A percentile compares a stretch with the other conserved stretches of the same genome.
Evolutionary conservation across 73 alveolate genomes (phyloP).

Genomic region (Stentor coeruleus): DNA sequence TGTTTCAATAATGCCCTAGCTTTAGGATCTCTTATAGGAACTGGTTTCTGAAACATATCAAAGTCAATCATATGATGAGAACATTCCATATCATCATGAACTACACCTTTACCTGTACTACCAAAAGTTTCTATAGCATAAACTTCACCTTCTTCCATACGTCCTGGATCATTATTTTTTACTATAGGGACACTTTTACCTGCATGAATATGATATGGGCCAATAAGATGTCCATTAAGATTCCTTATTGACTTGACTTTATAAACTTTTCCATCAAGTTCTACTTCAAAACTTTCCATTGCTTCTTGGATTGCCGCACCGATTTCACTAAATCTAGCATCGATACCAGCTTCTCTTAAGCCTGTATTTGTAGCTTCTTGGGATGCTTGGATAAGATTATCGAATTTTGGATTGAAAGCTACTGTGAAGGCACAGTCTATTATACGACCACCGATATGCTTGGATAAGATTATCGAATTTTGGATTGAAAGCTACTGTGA

Average conservation of each 20-base stretch:
- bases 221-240: conserved; percentile 91
- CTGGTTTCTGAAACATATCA: conserved; percentile 65
- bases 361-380: conserved; percentile 97
- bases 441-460: conserved; percentile 91
- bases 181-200: conserved; percentile 95
- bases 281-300: conserved; percentile 94
- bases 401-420: conserved; percentile 90
- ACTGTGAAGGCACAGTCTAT: conserved; percentile 96
- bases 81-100: conserved; percentile 85
- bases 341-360: conserved; percentile 91
- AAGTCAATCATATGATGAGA: conserved; percentile 92
- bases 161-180: conserved; percentile 73
- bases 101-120: conserved; percentile 96
- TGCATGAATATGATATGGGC: conserved; percentile 86
- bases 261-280: conserved; percentile 82
- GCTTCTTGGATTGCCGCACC: conserved; percentile 97
- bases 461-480: conserved; percentile 76
- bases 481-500: conserved; percentile 94
- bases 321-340: conserved; percentile 92
- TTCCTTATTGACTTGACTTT: conserved; percentile 80
- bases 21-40: conserved; percentile 75
- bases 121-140: conserved; percentile 98
- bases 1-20: conserved; percentile 79
- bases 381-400: conserved; percentile 88
- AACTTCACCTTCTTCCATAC: conserved; percentile 96